Conservation (phyloP, 495 filamentous ascomycete genomes). For the Aspergillus campestris region DNA sequence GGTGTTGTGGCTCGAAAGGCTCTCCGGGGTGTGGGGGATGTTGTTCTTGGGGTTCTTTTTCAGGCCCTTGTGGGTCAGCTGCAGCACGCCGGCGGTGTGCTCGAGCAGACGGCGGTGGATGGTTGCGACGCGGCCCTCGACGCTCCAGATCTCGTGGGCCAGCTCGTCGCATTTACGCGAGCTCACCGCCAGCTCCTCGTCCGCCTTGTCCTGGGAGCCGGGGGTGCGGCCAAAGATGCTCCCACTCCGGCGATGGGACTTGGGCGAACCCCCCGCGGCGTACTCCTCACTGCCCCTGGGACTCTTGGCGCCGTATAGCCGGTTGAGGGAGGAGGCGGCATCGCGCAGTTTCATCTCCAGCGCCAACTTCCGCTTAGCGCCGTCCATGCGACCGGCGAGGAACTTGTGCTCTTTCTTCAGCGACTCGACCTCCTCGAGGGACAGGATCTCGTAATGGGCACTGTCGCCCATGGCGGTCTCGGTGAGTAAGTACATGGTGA, state of each 20-base stretch:
- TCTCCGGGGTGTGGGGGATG: constrained; percentile 60
- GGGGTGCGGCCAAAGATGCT: constrained; percentile 44
- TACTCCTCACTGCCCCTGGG: constrained; percentile 27
- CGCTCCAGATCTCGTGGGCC: constrained; percentile 63
- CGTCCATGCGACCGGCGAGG: constrained; percentile 66
- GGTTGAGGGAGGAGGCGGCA: constrained; percentile 76
- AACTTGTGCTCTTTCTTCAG: constrained; percentile 76
- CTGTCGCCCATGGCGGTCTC: constrained; percentile 90
- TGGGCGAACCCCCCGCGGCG: constrained; percentile 18
- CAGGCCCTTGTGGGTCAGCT: constrained; percentile 69
- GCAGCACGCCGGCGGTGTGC: constrained; percentile 85
- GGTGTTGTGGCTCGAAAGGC: constrained; percentile 47
- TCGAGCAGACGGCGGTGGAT: constrained; percentile 67
- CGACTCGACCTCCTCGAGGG: constrained; percentile 81
- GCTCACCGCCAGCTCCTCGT: constrained; percentile 66
- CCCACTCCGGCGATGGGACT: constrained; percentile 27
- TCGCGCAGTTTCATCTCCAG: constrained; percentile 91
- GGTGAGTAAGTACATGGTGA: constrained; percentile 76
- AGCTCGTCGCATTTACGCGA: constrained; percentile 80
- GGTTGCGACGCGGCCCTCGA: constrained; percentile 65
- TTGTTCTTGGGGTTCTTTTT: constrained; percentile 37
- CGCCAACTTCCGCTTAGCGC: constrained; percentile 70
- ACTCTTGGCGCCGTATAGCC: constrained; percentile 57
- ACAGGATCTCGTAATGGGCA: constrained; percentile 71
- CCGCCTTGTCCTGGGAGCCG: constrained; percentile 42